Base-by-base conservation (phyloP, 495 filamentous ascomycete genomes). In the Barbatosphaeria neglecta region DNA sequence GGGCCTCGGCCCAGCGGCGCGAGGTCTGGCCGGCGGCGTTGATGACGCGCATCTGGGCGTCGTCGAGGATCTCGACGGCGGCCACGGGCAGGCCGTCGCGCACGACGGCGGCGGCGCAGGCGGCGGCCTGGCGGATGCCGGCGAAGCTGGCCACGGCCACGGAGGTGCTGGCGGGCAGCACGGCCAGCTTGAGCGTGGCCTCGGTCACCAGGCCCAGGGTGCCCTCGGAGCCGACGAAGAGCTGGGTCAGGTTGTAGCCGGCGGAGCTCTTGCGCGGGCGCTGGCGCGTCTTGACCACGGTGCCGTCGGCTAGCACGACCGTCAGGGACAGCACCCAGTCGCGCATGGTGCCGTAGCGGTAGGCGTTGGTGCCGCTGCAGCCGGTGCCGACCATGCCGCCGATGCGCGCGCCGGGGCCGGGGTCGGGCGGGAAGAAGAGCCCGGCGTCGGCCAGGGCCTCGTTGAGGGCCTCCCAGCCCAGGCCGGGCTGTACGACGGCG, bases 351-450 rank as follows among this genome's bases (percentile, higher is more conserved):
- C 90, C 90, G 59, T 95, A 97, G 20, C 87, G 75, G 56, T 93
- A 89, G 15, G 90, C 83, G 62, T 97, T 95, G 24, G 90, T 97
- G 27, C 90, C 90, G 49, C 78, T 84, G 72, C 90, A 96, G 24
- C 89, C 89, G 0, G 90, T 96, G 0, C 86, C 90, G 11, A 96
- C 80, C 90, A 97, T 97, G 35, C 90, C 90, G 31, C 90, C 90
- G 50, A 97, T 95, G 80, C 86, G 85, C 40, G 84, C 84, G 16
- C 83, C 83, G 20, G 84, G 84, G 22, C 86, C 86, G 9, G 86
- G 86, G 59, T 90, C 86, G 0, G 86, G 85, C 11, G 86, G 86
- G 61, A 90, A 90, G 72, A 90, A 89, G 1, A 90, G 69, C 39
- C 77, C 78, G 10, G 83, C 64, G 44, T 81, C 63, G 20, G 68